Conservation (phyloP, 176 grass and related monocot species). For the Lolium multiflorum region DNA sequence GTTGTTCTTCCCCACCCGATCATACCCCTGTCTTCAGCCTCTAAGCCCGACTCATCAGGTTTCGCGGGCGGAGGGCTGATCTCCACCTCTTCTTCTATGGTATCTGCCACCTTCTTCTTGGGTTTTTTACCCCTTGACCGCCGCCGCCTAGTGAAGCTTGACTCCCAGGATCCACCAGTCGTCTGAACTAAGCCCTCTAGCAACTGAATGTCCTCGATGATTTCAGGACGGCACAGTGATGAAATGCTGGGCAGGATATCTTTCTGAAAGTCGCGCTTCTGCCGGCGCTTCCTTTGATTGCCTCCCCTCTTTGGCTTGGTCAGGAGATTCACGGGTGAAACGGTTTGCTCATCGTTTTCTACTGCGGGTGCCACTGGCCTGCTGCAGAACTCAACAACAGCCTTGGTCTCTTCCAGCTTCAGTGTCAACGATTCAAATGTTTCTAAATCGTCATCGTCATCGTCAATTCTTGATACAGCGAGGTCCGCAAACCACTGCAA, state of each 20-base stretch:
- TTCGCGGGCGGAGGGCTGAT: slow-evolving; percentile 5
- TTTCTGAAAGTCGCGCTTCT: slow-evolving; percentile 43
- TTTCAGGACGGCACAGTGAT: background rate
- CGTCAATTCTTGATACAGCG: background rate
- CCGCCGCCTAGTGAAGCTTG: background rate
- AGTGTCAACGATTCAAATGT: slow-evolving; percentile 29
- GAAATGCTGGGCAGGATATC: slow-evolving; percentile 30
- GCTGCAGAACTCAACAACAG: background rate
- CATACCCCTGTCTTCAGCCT: slow-evolving; percentile 19
- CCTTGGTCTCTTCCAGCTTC: slow-evolving; percentile 36
- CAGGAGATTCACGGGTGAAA: background rate
- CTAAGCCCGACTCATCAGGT: background rate
- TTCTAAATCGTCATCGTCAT: background rate
- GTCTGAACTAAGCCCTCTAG: slow-evolving; percentile 33
- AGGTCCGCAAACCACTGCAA: slow-evolving; percentile 39
- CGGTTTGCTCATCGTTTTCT: background rate
- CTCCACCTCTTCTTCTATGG: background rate
- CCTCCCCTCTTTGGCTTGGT: slow-evolving; percentile 31
- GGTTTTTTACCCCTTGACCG: slow-evolving; percentile 14
- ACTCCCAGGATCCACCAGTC: slow-evolving; percentile 34
- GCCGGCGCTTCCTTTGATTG: slow-evolving; percentile 27
- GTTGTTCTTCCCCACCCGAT: slow-evolving; percentile 39
- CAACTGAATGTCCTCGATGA: slow-evolving; percentile 32
- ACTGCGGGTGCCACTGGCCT: background rate
- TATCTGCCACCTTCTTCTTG: background rate